Base-by-base conservation (phyloP, 169 alveolate genomes). In the Plasmodium vinckei region DNA sequence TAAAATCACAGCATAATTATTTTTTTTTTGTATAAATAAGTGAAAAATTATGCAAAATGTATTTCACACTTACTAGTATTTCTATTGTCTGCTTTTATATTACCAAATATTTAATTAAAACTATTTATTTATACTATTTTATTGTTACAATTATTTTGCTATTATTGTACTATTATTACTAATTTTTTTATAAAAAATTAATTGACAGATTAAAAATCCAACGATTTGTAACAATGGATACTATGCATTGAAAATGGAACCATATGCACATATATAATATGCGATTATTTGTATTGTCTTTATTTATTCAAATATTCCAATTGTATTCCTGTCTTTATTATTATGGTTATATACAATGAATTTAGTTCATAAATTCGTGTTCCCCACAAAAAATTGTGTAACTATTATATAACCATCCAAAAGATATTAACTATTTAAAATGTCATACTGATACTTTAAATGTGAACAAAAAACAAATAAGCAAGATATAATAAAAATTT, bases 1-100 rank as follows among this genome's bases (percentile, higher is more conserved):
- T 33, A 64, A 46, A 23, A 68, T 49, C 19, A 13, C 79, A 42
- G 47, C 70, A 77, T 77, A 33, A 46, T 57, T 53, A 9, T 65
- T n/a, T 51, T 44, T 60, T 73, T 65, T 47, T 42, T 33, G 42
- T 33, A 33, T 33, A 33, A 33, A 33, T 33, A 33, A 6, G 42
- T 33, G 3, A 0, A 33, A 33, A 33, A 33, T 33, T 33, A 33
- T 33, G 42, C 42, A 33, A 33, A 33, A 33, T 33, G 5, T 4
- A 1, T 7, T 33, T 33, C 42, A 33, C 1, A 33, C 7, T 33
- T 33, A 33, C 42, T 33, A 33, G 42, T 33, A 33, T 33, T 33
- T 33, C 7, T 33, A 33, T 33, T 4, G 6, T 33, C 42, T 33
- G 42, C 5, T 33, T 3, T 33, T 33, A 33, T 33, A 3, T 3